Conservation (phyloP, 352 stramenopile genomes). For the Sclerospora graminicola region DNA sequence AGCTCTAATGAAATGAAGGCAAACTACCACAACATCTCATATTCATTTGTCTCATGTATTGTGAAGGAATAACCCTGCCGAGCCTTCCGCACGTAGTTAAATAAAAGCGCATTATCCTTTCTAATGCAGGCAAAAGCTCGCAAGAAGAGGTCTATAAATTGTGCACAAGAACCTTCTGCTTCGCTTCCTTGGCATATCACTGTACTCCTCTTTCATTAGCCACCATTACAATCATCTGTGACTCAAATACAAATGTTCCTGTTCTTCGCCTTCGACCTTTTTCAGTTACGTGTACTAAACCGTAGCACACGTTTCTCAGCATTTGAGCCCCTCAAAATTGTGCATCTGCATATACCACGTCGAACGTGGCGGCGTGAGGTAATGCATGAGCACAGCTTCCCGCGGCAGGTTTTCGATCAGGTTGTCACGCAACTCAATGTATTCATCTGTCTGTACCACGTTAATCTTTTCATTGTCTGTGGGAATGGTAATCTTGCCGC, state of each 20-base stretch:
- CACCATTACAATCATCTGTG: conserved; percentile 4
- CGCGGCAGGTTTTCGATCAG: conserved; percentile 35
- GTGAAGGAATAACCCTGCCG: conserved; percentile 2
- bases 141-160: neutral
- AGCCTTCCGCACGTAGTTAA: conserved; percentile 16
- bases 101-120: conserved; percentile 30
- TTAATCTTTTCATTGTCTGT: conserved; percentile 74
- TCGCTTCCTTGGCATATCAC: neutral
- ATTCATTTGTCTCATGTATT: neutral
- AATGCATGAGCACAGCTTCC: conserved; percentile 17
- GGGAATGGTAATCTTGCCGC: conserved; percentile 47
- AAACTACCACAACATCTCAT: neutral
- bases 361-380: conserved; percentile 63
- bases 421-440: conserved; percentile 49
- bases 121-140: conserved; percentile 12
- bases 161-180: neutral
- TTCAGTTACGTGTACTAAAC: neutral
- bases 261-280: neutral
- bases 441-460: conserved; percentile 55
- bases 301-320: conserved; percentile 12
- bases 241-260: conserved; percentile 2
- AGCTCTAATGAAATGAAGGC: neutral
- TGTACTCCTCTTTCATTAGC: neutral
- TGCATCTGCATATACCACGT: conserved; percentile 83
- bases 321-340: conserved; percentile 53